phyloP scores from a whole-genome alignment of 2,329 filamentous ascomycete genomes.

The Trichoderma sp. region DNA sequence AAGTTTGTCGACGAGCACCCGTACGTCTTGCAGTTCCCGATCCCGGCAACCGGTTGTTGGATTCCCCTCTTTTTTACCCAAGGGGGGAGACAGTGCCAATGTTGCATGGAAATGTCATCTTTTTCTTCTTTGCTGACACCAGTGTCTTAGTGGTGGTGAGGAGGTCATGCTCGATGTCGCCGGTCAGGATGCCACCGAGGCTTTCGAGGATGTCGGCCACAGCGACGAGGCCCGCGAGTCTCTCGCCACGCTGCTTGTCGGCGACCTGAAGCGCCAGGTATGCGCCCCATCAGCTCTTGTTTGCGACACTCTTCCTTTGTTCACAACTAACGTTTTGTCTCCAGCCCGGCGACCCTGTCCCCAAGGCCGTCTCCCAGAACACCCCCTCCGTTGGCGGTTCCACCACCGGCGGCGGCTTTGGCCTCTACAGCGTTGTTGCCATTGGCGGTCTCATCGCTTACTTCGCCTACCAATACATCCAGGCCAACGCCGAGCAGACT shows the following conservation, averaged over 20 bases:
- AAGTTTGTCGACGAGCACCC: constrained; percentile 98
- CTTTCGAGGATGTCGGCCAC: constrained; percentile 99
- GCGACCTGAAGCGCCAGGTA: constrained; percentile 78
- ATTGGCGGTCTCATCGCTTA: constrained; percentile 76
- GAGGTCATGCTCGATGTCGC: constrained; percentile 95
- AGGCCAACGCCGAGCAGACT: constrained; percentile 49
- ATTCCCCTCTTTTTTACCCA: background rate
- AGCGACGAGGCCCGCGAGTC: constrained; percentile 97
- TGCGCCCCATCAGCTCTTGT: constrained; percentile 32
- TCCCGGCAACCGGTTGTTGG: background rate
- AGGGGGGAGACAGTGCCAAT: background rate
- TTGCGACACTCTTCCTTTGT: background rate
- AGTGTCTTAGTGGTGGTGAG: constrained; percentile 76
- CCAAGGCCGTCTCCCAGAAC: constrained; percentile 56
- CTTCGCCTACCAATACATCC: constrained; percentile 80
- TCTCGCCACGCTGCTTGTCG: constrained; percentile 72
- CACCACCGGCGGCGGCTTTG: constrained; percentile 65
- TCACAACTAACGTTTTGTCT: background rate
- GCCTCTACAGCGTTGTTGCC: constrained; percentile 77
- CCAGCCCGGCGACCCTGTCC: constrained; percentile 74
- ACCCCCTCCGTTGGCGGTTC: constrained; percentile 49
- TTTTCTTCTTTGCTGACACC: background rate
- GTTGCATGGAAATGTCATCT: background rate
- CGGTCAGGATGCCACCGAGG: constrained; percentile 94
- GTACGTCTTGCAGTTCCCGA: constrained; percentile 46